Evolutionary conservation across 1,139 yeast species (phyloP).

Genomic region (Debaryomyces coudertii): DNA sequence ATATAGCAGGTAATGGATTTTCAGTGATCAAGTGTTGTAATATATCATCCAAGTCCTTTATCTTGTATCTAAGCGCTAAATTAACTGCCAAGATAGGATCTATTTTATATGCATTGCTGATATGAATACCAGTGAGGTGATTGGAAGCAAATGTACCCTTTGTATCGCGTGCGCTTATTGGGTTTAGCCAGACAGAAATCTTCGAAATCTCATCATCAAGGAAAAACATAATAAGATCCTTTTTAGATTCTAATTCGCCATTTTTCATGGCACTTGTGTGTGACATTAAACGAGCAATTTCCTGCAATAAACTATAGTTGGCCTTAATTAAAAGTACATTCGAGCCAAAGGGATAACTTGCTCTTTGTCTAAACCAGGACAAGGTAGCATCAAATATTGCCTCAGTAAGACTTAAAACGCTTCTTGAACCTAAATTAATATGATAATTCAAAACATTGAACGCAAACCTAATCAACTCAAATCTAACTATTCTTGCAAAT

Average conservation of each 20-base stretch:
- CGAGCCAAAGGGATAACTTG: conserved; percentile 83
- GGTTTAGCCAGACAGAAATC: conserved; percentile 79
- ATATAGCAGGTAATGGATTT: conserved; percentile 65
- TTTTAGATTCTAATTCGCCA: conserved; percentile 44
- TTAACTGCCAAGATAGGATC: conserved; percentile 78
- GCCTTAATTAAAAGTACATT: conserved; percentile 72
- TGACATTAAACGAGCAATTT: conserved; percentile 46
- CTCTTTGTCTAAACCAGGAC: conserved; percentile 72
- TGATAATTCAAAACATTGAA: conserved; percentile 66
- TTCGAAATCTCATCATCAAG: conserved; percentile 75
- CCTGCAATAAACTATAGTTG: conserved; percentile 62
- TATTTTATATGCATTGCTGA: conserved; percentile 60
- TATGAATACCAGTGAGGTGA: conserved; percentile 38
- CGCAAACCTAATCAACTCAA: conserved; percentile 72
- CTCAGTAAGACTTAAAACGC: conserved; percentile 48
- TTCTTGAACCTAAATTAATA: conserved; percentile 48
- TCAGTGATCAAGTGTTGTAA: conserved; percentile 51
- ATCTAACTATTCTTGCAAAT: conserved; percentile 71
- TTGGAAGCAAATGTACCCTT: conserved; percentile 39
- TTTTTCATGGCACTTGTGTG: conserved; percentile 26
- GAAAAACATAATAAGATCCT: conserved; percentile 58
- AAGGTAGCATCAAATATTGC: conserved; percentile 67
- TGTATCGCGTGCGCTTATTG: conserved; percentile 49
- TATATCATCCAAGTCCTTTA: conserved; percentile 44
- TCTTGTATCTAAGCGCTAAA: conserved; percentile 61